Evolutionary conservation across 1,139 yeast species (phyloP), one percentile per base, ranked within the genome.

Genomic region (Nakaseomyces bracarensis): DNA sequence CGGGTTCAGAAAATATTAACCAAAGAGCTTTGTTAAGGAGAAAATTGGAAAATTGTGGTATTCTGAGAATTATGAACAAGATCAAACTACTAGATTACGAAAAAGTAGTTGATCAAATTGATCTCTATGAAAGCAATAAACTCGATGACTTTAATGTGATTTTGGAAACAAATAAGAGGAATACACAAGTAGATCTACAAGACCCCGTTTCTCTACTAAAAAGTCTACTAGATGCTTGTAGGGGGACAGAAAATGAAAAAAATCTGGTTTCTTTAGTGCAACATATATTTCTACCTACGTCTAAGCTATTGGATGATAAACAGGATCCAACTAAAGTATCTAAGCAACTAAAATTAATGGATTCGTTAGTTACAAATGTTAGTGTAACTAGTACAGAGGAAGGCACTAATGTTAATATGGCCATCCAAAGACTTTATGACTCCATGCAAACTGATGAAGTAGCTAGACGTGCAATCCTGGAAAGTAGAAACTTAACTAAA

Each of bases 361-460:
- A 89, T 64, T 89, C 89, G 1, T 71, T 91, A 49, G 74, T 87
- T 20, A 82, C 91, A 23, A 85, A 85, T 56, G 79, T 91, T 7
- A 77, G 91, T 3, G 72, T 79, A 73, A 79, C 82, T 18, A 69
- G 75, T 13, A 66, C 79, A 1, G 82, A 82, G 51, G 80, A 81
- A 48, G 85, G 82, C 34, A 73, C 89, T 7, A 84, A 87, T 4
- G 73, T 87, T 54, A 86, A 84, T 41, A 78, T 86, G 50, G 89
- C 95, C 1, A 83, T 91, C 31, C 93, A 86, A 55, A 71, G 82
- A 48, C 70, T 91, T 43, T 72, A 78, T 47, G 78, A 86, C 42
- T 74, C 87, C n/a, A 72, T 89, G 61, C 81, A 81, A 52, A 85
- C 96, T 0, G 98, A 91, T 62, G 96, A 87, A 47, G 83, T 82